Evolutionary conservation across 164 flowering plant genomes (phyloP).

Genomic region (Sextonia rubra): DNA sequence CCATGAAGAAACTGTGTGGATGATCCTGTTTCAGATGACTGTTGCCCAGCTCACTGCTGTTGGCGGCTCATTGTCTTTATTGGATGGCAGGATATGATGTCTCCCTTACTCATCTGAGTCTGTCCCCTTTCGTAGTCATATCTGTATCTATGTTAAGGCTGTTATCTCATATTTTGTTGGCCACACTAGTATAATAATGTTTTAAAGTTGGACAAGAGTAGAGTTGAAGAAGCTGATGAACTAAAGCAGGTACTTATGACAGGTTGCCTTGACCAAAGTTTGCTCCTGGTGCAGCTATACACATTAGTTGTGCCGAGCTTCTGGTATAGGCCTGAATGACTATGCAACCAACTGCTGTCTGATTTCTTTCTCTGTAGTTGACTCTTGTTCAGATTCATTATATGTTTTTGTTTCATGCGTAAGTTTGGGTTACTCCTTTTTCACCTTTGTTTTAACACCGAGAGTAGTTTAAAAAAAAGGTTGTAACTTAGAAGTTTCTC

Average conservation of each 20-base stretch:
- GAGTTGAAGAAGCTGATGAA: constrained; percentile 53
- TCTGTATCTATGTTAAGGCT: not conserved
- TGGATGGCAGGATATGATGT: constrained; percentile 20
- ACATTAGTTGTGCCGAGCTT: constrained; percentile 44
- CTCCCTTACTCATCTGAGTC: constrained; percentile 30
- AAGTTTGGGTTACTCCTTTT: too few species aligned
- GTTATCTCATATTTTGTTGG: not conserved
- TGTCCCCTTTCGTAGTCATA: not conserved
- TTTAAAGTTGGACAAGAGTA: constrained; percentile 11
- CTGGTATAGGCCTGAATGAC: constrained; percentile 39
- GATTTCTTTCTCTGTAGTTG: constrained; percentile 45
- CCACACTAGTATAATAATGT: not conserved
- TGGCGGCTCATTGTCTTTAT: constrained; percentile 10
- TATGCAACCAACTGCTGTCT: constrained; percentile 36
- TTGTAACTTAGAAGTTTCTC: too few species aligned
- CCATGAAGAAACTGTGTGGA: constrained; percentile 21
- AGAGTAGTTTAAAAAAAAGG: too few species aligned
- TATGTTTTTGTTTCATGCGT: too few species aligned
- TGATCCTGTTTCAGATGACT: constrained; percentile 11
- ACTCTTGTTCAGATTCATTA: not conserved
- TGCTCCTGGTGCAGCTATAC: constrained; percentile 48
- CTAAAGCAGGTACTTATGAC: constrained; percentile 67
- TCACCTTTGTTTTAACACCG: not conserved
- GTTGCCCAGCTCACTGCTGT: constrained; percentile 26
- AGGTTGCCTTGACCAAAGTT: constrained; percentile 35